phyloP scores from a whole-genome alignment of 2,329 filamentous ascomycete species.

The Mycosphaerella sp. region DNA sequence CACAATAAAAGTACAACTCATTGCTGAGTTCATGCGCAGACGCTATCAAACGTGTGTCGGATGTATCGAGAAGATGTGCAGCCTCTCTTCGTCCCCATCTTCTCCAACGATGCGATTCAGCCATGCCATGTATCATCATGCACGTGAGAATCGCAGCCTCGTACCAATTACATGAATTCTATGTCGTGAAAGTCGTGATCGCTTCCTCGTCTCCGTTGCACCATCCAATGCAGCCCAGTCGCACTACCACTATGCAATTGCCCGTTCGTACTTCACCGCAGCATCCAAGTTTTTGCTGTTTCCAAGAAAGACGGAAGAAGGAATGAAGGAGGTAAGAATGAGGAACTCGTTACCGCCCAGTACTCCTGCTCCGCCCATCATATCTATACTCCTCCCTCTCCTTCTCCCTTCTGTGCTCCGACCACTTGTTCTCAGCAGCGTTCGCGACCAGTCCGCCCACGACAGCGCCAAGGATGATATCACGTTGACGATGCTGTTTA shows the following conservation, averaged over 20 bases:
- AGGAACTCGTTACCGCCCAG: constrained; percentile 11
- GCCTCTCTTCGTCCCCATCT: not conserved
- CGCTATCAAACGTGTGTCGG: not conserved
- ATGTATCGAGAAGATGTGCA: too few species aligned
- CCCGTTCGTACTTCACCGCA: not conserved
- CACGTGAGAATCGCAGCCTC: not conserved
- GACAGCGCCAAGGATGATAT: constrained; percentile 33
- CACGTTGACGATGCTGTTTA: constrained; percentile 29
- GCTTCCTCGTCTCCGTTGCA: not conserved
- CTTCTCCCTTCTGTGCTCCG: constrained; percentile 27
- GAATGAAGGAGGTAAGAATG: not conserved
- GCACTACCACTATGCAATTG: not conserved
- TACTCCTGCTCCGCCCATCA: constrained; percentile 21
- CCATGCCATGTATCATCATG: not conserved
- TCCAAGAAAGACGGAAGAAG: not conserved
- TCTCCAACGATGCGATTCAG: not conserved
- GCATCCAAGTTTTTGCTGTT: not conserved
- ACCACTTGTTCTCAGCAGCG: constrained; percentile 31
- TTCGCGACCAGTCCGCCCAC: constrained; percentile 34
- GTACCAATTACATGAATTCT: not conserved
- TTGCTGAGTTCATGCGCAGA: not conserved
- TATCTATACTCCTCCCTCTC: constrained; percentile 21
- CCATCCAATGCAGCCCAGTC: too few species aligned
- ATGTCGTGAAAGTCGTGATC: not conserved
- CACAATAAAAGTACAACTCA: too few species aligned